These are phyloP conservation scores for Mucor indicus DNA, from an alignment of 371 early-diverging fungal species.

Conservation along the genomic window DNA sequence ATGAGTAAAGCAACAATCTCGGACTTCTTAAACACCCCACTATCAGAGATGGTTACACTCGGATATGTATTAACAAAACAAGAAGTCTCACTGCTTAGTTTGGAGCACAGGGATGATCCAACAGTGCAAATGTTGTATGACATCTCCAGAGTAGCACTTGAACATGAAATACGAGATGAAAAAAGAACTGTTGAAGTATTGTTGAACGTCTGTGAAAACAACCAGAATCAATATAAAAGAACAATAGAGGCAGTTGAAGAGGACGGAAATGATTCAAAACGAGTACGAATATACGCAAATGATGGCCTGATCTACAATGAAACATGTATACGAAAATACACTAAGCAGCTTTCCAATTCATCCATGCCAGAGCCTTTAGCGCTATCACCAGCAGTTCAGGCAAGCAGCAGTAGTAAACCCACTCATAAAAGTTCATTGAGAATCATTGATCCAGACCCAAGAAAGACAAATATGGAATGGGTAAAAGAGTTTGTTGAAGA, in stretches of 20 bases:
- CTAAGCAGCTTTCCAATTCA: conserved; percentile 8
- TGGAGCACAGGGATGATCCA: conserved; percentile 15
- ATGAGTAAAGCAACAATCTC: neutral
- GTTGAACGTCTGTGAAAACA: neutral
- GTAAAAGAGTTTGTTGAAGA: conserved; percentile 14
- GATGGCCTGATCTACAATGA: conserved; percentile 13
- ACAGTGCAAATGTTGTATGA: conserved; percentile 13
- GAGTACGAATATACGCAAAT: conserved; percentile 7
- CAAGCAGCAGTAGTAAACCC: conserved; percentile 4
- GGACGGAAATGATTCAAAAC: conserved; percentile 1
- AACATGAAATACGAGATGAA: conserved; percentile 15
- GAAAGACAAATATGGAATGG: conserved; percentile 17
- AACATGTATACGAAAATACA: conserved; percentile 18
- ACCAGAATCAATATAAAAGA: conserved; percentile 11
- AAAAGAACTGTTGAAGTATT: conserved; percentile 8
- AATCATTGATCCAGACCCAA: conserved; percentile 7
- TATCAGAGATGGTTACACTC: conserved; percentile 15
- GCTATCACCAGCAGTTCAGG: conserved; percentile 10
- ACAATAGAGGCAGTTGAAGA: conserved; percentile 9
- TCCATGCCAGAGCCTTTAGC: conserved; percentile 9
- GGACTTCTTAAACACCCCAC: conserved; percentile 3
- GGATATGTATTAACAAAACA: conserved; percentile 15
- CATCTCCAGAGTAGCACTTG: conserved; percentile 11
- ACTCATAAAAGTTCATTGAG: conserved; percentile 6
- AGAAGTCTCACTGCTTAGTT: conserved; percentile 13